These are phyloP conservation scores for Kwoniella shivajii DNA, from an alignment of 1,284 basidiomycete genomes.

Conservation along the genomic window DNA sequence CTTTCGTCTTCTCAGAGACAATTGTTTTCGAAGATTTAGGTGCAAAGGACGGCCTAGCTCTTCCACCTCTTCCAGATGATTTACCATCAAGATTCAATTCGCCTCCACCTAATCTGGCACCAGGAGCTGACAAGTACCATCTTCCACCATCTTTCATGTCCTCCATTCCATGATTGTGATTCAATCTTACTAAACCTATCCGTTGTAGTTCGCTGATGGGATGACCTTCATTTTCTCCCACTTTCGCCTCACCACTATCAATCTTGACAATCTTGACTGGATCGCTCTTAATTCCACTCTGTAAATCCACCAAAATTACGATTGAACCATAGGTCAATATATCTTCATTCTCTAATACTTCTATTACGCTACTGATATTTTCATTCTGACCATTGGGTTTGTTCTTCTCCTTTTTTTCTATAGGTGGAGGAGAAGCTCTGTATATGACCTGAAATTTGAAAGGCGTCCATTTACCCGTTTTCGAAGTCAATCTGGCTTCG, in stretches of 20 bases:
- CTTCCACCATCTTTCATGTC: conserved; percentile 26
- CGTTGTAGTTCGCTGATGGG: conserved; percentile 97
- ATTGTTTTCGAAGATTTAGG: not conserved
- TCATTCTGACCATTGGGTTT: conserved; percentile 46
- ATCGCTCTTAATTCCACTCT: conserved; percentile 81
- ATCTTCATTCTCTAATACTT: conserved; percentile 46
- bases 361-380: not conserved
- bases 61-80: not conserved
- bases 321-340: conserved; percentile 90
- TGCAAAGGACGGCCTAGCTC: not conserved
- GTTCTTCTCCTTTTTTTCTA: conserved; percentile 3
- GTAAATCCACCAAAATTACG: conserved; percentile 78
- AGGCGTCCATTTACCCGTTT: conserved; percentile 47
- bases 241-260: conserved; percentile 78
- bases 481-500: conserved; percentile 56
- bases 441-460: conserved; percentile 43
- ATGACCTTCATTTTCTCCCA: conserved; percentile 63
- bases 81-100: conserved; percentile 22
- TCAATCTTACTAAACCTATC: conserved; percentile 79
- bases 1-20: not conserved
- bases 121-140: conserved; percentile 46
- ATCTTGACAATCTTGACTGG: conserved; percentile 88
- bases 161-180: conserved; percentile 14
- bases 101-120: conserved; percentile 43
- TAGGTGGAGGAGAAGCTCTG: conserved; percentile 20